These are phyloP conservation scores for Oemleria cerasiformis DNA, from an alignment of 306 rosid genomes.

Conservation along the genomic window DNA sequence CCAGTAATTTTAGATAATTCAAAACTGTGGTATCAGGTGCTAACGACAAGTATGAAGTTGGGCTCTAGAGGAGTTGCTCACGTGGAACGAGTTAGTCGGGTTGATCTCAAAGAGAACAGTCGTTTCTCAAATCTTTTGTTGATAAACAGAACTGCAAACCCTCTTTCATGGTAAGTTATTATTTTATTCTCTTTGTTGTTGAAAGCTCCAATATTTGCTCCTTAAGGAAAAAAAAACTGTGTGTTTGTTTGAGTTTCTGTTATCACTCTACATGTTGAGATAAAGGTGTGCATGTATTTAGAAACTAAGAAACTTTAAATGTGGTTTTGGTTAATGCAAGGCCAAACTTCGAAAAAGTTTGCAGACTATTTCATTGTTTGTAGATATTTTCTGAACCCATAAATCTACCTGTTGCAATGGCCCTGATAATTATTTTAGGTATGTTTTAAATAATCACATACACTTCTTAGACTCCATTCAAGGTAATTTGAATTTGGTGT, in stretches of 20 bases:
- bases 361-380: neutral
- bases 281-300: neutral
- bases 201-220: neutral
- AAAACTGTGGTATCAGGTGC: constrained; percentile 72
- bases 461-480: neutral
- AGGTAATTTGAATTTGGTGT: neutral
- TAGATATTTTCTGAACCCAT: neutral
- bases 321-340: neutral
- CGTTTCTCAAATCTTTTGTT: constrained; percentile 68
- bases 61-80: constrained; percentile 71
- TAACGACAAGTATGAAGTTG: constrained; percentile 71
- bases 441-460: neutral
- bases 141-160: constrained; percentile 90
- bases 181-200: neutral
- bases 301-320: neutral
- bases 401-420: neutral
- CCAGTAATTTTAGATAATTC: constrained; percentile 91
- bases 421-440: neutral
- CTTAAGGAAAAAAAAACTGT: neutral
- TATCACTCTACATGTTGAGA: neutral
- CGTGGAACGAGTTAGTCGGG: constrained; percentile 55
- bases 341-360: neutral
- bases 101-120: constrained; percentile 55
- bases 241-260: constrained; percentile 1
- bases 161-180: constrained; percentile 68